phyloP scores from a whole-genome alignment of 148 eudicot genomes.

The Vaccinium darrowii region DNA sequence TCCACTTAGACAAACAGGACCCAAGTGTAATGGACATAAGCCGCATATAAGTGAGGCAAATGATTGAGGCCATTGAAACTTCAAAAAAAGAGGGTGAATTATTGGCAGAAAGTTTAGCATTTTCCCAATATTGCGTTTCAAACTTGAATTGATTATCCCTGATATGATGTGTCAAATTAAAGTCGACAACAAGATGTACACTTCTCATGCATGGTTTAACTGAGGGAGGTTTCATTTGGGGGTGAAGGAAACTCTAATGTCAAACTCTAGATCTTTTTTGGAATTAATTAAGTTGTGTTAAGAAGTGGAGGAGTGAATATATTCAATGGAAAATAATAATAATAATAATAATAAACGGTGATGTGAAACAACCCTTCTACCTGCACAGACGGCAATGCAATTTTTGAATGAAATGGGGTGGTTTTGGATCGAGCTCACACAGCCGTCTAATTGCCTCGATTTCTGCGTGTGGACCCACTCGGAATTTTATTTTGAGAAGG shows the following conservation, averaged over 20 bases:
- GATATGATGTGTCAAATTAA: slow-evolving; percentile 4
- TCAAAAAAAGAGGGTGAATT: slow-evolving; percentile 1
- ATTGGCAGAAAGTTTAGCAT: not conserved
- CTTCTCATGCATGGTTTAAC: not conserved
- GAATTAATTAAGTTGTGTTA: not conserved
- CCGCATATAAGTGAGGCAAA: not conserved
- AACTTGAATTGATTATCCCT: slow-evolving; percentile 7
- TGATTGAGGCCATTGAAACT: slow-evolving; percentile 10
- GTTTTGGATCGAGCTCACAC: too few relatives aligned
- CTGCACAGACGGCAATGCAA: too few relatives aligned
- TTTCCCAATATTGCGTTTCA: slow-evolving; percentile 7
- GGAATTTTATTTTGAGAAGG: too few relatives aligned
- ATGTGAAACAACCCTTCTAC: too few relatives aligned
- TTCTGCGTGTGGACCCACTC: too few relatives aligned
- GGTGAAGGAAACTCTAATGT: not conserved
- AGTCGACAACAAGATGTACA: not conserved
- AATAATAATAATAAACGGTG: too few relatives aligned
- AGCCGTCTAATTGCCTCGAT: too few relatives aligned
- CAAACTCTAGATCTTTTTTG: not conserved
- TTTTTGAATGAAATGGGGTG: too few relatives aligned
- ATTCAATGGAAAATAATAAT: too few relatives aligned
- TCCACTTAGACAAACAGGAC: too few relatives aligned
- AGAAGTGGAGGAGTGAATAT: not conserved
- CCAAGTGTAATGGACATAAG: too few relatives aligned
- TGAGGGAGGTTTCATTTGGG: slow-evolving; percentile 18